These are phyloP conservation scores for Vitis riparia DNA, from an alignment of 164 flowering plant genomes.

Conservation along the genomic window DNA sequence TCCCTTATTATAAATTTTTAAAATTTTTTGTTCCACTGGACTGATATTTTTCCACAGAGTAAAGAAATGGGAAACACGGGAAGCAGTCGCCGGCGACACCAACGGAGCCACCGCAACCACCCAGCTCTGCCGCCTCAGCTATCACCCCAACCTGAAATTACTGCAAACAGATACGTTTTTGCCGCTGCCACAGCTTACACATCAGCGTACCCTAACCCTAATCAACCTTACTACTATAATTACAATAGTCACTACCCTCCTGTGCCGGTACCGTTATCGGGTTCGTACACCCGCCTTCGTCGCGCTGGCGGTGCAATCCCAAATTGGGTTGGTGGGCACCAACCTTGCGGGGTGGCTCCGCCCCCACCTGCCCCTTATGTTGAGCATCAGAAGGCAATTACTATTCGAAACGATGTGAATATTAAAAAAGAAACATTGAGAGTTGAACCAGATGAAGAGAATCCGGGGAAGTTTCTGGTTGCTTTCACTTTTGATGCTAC, in stretches of 20 bases:
- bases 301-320: background rate
- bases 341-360: constrained; percentile 1
- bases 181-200: constrained; percentile 24
- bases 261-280: background rate
- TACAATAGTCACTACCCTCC: constrained; percentile 14
- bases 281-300: background rate
- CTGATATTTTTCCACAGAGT: too few relatives aligned
- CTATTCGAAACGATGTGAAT: constrained; percentile 19
- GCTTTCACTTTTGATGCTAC: constrained; percentile 24
- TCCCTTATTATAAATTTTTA: too few relatives aligned
- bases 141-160: too few relatives aligned
- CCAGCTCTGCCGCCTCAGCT: too few relatives aligned
- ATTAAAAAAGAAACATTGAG: constrained; percentile 13
- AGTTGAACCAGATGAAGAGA: constrained; percentile 14
- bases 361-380: constrained; percentile 6
- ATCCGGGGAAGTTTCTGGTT: constrained; percentile 15
- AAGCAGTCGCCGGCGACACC: too few relatives aligned
- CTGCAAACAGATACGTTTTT: constrained; percentile 5
- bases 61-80: too few relatives aligned
- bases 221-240: background rate
- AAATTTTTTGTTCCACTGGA: too few relatives aligned
- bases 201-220: constrained; percentile 14
- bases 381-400: constrained; percentile 26
- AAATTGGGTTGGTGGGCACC: constrained; percentile 8
- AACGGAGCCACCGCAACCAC: too few relatives aligned